These are phyloP conservation scores for Saposhnikovia divaricata DNA, from an alignment of 129 eudicot genomes.

Conservation along the genomic window DNA sequence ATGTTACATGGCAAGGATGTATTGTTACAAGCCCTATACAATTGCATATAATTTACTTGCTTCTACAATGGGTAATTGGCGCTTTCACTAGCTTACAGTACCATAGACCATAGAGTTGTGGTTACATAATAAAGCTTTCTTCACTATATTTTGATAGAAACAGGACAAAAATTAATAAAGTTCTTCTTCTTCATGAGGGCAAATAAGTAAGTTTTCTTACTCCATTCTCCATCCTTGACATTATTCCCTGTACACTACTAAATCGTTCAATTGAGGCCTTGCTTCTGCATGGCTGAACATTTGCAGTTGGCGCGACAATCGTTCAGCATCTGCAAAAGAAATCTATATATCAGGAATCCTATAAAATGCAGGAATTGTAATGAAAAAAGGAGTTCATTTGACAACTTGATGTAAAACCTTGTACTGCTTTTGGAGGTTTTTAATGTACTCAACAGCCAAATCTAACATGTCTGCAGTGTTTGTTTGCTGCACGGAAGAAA, in stretches of 20 bases:
- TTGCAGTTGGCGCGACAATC: constrained; percentile 73
- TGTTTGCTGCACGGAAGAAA: constrained; percentile 64
- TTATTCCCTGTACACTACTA: constrained; percentile 7
- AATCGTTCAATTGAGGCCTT: constrained; percentile 17
- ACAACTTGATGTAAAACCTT: constrained; percentile 35
- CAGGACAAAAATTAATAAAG: neutral
- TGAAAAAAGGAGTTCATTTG: neutral
- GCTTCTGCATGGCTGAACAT: constrained; percentile 37
- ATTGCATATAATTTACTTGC: constrained; percentile 3
- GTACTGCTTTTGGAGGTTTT: constrained; percentile 74
- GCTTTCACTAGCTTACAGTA: neutral
- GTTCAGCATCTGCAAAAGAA: constrained; percentile 44
- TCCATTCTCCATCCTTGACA: constrained; percentile 13
- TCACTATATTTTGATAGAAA: neutral
- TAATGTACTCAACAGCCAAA: constrained; percentile 89
- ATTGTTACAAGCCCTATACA: constrained; percentile 7
- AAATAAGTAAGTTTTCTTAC: neutral
- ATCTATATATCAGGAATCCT: neutral
- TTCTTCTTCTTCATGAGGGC: neutral
- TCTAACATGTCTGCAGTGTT: constrained; percentile 98
- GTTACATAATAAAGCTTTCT: neutral
- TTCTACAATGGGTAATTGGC: constrained; percentile 1
- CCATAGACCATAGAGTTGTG: neutral
- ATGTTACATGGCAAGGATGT: neutral
- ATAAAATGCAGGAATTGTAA: neutral